A percentile compares a stretch with the other conserved stretches of the same genome.
These are phyloP conservation scores for Aeschynomene evenia DNA, from an alignment of 306 rosid species.

Conservation along the genomic window DNA sequence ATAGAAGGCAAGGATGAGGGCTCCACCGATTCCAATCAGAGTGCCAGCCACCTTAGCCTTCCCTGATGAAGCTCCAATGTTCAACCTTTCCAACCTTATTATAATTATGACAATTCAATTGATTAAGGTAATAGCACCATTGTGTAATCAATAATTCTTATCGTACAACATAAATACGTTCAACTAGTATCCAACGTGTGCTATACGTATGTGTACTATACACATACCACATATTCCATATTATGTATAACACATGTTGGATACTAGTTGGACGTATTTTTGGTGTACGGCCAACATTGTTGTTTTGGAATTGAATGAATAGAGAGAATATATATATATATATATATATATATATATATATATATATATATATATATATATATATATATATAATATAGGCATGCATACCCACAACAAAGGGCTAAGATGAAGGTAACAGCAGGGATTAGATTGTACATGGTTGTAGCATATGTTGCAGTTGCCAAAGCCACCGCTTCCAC, in stretches of 20 bases:
- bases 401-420: constrained; percentile 20
- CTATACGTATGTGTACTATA: too few relatives aligned
- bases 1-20: constrained; percentile 31
- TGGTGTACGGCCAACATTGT: too few relatives aligned
- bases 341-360: too few relatives aligned
- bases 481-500: constrained; percentile 21
- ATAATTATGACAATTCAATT: background rate
- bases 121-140: background rate
- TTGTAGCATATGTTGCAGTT: constrained; percentile 26
- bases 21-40: constrained; percentile 31
- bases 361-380: too few relatives aligned
- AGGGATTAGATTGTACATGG: constrained; percentile 29
- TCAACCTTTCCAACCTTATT: constrained; percentile 20
- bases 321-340: too few relatives aligned
- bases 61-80: constrained; percentile 16
- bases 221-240: too few relatives aligned
- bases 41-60: constrained; percentile 32
- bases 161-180: too few relatives aligned
- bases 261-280: too few relatives aligned
- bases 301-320: too few relatives aligned
- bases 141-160: too few relatives aligned
- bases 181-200: too few relatives aligned
- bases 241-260: too few relatives aligned
- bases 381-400: background rate
- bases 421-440: constrained; percentile 29